Percentiles rank a stretch among this genome's conserved stretches.
These are phyloP conservation scores for Exophiala oligosperma DNA, from an alignment of 2,329 filamentous ascomycete species.

Conservation along the genomic window DNA sequence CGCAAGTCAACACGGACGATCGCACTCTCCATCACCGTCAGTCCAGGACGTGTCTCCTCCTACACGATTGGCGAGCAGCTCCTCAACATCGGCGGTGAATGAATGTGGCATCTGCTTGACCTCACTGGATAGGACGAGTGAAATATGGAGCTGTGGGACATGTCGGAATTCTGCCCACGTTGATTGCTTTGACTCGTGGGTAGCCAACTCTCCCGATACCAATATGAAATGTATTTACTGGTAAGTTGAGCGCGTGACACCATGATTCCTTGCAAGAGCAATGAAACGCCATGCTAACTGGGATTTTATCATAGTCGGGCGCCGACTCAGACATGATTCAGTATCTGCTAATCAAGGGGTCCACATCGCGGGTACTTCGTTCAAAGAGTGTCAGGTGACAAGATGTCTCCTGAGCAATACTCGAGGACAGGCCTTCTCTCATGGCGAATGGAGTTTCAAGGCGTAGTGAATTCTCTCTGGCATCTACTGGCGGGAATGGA, in stretches of 20 bases:
- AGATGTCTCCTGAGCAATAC: too few relatives aligned
- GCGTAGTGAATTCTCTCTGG: too few relatives aligned
- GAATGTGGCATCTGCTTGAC: slow-evolving; percentile 5
- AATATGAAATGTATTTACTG: slow-evolving; percentile 6
- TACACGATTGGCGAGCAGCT: background rate
- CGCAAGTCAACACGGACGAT: background rate
- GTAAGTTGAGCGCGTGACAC: background rate
- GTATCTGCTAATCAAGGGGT: too few relatives aligned
- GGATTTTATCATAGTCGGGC: background rate
- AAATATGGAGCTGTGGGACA: background rate
- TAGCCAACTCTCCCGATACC: slow-evolving; percentile 3
- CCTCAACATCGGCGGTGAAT: background rate
- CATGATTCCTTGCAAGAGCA: too few relatives aligned
- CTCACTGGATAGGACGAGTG: background rate
- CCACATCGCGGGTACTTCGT: too few relatives aligned
- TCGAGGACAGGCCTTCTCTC: too few relatives aligned
- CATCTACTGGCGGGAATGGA: too few relatives aligned
- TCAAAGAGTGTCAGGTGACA: too few relatives aligned
- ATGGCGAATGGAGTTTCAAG: too few relatives aligned
- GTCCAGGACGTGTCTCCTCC: background rate
- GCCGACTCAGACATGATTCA: background rate
- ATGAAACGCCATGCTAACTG: background rate
- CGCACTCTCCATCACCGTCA: background rate
- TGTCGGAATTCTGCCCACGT: slow-evolving; percentile 2
- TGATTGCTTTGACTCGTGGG: slow-evolving; percentile 5